phyloP scores from a whole-genome alignment of 176 grass and related monocot species.

The Coix lacrymajobi region DNA sequence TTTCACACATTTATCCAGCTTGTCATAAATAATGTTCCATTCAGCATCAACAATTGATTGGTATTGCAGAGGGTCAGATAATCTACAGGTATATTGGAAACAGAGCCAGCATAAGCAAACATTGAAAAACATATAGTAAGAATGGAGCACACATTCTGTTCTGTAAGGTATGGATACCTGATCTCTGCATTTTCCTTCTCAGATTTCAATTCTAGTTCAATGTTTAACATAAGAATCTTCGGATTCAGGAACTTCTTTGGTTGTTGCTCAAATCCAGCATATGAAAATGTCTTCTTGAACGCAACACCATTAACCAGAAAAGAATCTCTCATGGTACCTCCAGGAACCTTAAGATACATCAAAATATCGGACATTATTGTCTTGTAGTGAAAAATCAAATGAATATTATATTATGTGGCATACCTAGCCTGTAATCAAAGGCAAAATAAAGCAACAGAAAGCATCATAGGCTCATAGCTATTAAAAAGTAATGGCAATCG shows the following conservation, averaged over 20 bases:
- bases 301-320: constrained; percentile 96
- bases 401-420: background rate
- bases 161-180: constrained; percentile 34
- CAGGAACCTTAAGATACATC: constrained; percentile 73
- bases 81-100: constrained; percentile 24
- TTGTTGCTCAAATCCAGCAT: constrained; percentile 95
- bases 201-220: constrained; percentile 92
- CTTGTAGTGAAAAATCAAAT: constrained; percentile 1
- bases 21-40: constrained; percentile 99
- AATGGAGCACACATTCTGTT: background rate
- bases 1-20: constrained; percentile 96
- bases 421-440: background rate
- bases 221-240: constrained; percentile 91
- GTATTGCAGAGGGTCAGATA: constrained; percentile 90
- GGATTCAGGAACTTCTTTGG: constrained; percentile 90
- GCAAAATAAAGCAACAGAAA: background rate
- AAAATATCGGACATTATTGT: background rate
- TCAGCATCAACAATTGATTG: constrained; percentile 99
- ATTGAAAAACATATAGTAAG: background rate
- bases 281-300: constrained; percentile 96
- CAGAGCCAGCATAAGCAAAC: background rate
- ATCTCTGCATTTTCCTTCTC: constrained; percentile 99
- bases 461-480: background rate
- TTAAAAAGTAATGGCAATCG: background rate
- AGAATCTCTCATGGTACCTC: constrained; percentile 91